phyloP scores from a whole-genome alignment of 495 filamentous ascomycete genomes.

The Annulohypoxylon nitens region DNA sequence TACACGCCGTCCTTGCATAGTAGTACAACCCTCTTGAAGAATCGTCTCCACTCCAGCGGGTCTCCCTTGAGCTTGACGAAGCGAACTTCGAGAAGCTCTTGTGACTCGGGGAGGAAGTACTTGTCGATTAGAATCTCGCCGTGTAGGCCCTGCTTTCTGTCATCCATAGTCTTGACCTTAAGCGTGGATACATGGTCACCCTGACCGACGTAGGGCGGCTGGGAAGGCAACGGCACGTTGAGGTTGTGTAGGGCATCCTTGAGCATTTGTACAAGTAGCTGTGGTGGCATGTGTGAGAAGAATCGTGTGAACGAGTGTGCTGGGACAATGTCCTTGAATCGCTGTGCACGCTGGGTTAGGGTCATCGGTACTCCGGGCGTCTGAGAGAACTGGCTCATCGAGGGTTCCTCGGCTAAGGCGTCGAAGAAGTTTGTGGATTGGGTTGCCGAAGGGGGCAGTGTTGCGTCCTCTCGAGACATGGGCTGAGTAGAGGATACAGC shows the following conservation, averaged over 20 bases:
- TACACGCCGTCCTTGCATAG: constrained; percentile 85
- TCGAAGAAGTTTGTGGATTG: constrained; percentile 63
- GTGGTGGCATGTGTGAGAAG: constrained; percentile 84
- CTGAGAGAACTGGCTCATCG: constrained; percentile 91
- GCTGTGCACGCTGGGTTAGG: constrained; percentile 85
- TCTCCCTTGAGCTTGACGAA: constrained; percentile 97
- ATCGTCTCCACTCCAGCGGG: constrained; percentile 94
- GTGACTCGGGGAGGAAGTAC: constrained; percentile 64
- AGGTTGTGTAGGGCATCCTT: constrained; percentile 84
- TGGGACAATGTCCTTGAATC: constrained; percentile 88
- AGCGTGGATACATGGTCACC: constrained; percentile 70
- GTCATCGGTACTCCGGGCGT: constrained; percentile 82
- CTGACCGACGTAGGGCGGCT: constrained; percentile 48
- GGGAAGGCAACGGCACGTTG: constrained; percentile 77
- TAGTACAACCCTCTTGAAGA: constrained; percentile 93
- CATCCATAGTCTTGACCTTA: constrained; percentile 81
- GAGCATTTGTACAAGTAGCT: constrained; percentile 82
- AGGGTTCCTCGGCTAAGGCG: constrained; percentile 85
- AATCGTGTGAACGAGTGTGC: constrained; percentile 88
- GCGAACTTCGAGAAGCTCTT: constrained; percentile 81
- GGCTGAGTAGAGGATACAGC: constrained; percentile 71
- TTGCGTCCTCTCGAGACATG: constrained; percentile 50
- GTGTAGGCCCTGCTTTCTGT: constrained; percentile 80
- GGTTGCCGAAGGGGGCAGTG: constrained; percentile 50
- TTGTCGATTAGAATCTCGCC: constrained; percentile 87